Percentiles rank a stretch among this genome's conserved stretches.
phyloP scores from a whole-genome alignment of 306 rosid species.

The Glycyrrhiza uralensis region DNA sequence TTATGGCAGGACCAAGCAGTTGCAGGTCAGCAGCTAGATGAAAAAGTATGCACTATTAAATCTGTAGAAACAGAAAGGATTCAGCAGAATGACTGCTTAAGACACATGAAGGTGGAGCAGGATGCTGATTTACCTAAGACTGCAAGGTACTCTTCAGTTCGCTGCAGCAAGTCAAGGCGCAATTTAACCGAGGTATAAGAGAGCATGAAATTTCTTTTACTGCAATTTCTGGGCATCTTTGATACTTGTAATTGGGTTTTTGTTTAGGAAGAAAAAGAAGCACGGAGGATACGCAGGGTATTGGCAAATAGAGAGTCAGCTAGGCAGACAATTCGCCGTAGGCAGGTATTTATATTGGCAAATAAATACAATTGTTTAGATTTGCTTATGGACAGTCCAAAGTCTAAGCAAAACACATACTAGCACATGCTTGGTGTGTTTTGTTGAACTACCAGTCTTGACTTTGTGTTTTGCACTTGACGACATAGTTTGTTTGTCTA shows the following conservation, averaged over 20 bases:
- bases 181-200: constrained; percentile 76
- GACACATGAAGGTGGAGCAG: constrained; percentile 41
- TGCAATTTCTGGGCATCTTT: not conserved
- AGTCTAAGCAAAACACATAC: not conserved
- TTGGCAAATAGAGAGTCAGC: constrained; percentile 97
- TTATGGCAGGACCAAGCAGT: constrained; percentile 67
- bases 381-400: not conserved
- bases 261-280: constrained; percentile 86
- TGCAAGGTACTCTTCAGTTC: constrained; percentile 37
- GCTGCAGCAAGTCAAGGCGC: constrained; percentile 59
- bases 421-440: not conserved
- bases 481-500: not conserved
- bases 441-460: not conserved
- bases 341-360: constrained; percentile 63
- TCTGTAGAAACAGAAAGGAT: constrained; percentile 9
- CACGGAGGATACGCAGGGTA: constrained; percentile 74
- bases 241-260: constrained; percentile 2
- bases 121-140: constrained; percentile 42
- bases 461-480: not conserved
- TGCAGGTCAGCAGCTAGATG: constrained; percentile 36
- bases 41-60: constrained; percentile 20
- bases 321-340: constrained; percentile 94
- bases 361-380: not conserved
- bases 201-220: not conserved
- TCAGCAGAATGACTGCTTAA: constrained; percentile 25